Base-by-base conservation (phyloP, 2,329 filamentous ascomycete species). In the Fusarium sublunatum region DNA sequence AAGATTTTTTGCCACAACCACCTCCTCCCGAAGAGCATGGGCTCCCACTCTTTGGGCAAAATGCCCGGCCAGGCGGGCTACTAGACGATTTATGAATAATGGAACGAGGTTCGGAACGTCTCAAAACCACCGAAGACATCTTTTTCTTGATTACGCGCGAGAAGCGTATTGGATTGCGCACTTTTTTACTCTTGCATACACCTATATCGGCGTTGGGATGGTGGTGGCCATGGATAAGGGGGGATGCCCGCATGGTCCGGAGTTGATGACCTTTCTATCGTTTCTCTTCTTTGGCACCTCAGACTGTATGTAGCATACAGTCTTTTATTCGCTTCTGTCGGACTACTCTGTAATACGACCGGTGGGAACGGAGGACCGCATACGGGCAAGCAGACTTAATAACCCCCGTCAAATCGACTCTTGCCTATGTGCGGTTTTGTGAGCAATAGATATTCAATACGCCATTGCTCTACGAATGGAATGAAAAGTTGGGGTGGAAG, bases 1-100 rank as follows among this genome's bases (percentile, higher is more conserved):
- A 84, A 82, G 73, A 86, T 86, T 35, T 86, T 81, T 67, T 86
- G 83, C 73, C 85, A 87, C 72, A 86, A 81, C 72, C 85, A 87
- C 64, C 74, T 86, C 19, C 84, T 84, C 13, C 76, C 77, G 2
- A 79, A 82, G 72, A 77, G 72, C 34, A 76, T 77, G 22, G 77
- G 78, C 38, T 75, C 77, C 19, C 81, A 84, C 54, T 79, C 83
- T 3, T 74, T 86, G 12, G 82, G 82, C 45, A 84, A 81, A 70
- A 83, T 86, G 83, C 83, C 83, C 5, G 83, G 83, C 11, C 79
- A 82, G 61, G 69, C 79, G n/a, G 83, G 83, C 34, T 86, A 85
- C 71, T 85, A 75, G 71, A 71, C 43, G 53, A 52, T 34, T 70
- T 45, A 70, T 45, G 61, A 66, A 54, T 58, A 38, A 69, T 39